A percentile compares a stretch with the other conserved stretches of the same genome.
phyloP scores from a whole-genome alignment of 805 yeast genomes.

The Candida adriatica region DNA sequence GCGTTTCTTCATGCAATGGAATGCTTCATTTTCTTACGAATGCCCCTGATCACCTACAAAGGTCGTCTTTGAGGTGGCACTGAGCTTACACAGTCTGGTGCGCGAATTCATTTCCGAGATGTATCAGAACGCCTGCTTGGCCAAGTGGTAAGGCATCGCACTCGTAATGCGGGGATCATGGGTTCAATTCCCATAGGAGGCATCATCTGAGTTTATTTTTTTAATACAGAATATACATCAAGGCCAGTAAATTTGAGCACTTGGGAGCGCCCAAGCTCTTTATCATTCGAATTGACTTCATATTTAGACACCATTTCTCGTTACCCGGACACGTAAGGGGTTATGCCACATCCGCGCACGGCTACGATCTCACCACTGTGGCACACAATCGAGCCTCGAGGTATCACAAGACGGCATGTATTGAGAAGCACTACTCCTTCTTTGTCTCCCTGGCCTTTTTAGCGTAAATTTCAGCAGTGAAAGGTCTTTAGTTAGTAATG shows the following conservation, averaged over 20 bases:
- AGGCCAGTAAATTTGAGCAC: not conserved
- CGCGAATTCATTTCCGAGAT: not conserved
- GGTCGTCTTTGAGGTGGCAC: too few species aligned
- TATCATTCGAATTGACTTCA: not conserved
- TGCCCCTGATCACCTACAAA: too few species aligned
- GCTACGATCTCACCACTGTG: too few species aligned
- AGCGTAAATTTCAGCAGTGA: conserved; percentile 89
- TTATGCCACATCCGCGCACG: too few species aligned
- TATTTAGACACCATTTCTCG: too few species aligned
- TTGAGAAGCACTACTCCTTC: not conserved
- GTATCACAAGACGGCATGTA: too few species aligned
- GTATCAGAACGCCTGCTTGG: conserved; percentile 34
- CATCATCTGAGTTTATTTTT: conserved; percentile 17
- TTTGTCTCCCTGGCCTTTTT: conserved; percentile 41
- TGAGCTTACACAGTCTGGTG: too few species aligned
- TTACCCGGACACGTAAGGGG: too few species aligned
- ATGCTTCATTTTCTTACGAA: too few species aligned
- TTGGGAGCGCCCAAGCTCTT: not conserved
- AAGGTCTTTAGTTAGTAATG: conserved; percentile 44
- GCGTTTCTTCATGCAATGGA: too few species aligned
- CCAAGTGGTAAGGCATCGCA: conserved; percentile 55
- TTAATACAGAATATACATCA: too few species aligned
- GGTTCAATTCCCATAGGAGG: conserved; percentile 52
- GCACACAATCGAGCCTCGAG: too few species aligned
- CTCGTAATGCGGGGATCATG: conserved; percentile 54